These are phyloP conservation scores for Cladophialophora psammophila DNA, from an alignment of 2,329 filamentous ascomycete species.

Conservation along the genomic window DNA sequence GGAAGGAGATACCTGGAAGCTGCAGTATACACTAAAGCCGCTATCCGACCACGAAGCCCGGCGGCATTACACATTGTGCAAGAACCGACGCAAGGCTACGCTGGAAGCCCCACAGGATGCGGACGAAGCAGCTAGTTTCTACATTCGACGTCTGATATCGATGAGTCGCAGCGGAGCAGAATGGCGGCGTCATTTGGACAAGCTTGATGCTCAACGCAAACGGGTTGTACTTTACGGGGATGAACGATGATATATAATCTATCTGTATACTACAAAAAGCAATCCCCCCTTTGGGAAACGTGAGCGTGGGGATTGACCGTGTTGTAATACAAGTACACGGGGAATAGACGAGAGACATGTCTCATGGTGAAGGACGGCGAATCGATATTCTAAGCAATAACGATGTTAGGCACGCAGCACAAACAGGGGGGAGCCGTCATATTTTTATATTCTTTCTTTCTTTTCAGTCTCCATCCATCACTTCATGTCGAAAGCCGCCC, in stretches of 20 bases:
- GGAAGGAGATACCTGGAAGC: conserved; percentile 65
- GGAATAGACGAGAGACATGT: conserved; percentile 17
- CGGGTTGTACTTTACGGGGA: conserved; percentile 39
- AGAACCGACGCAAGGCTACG: conserved; percentile 61
- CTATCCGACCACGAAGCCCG: conserved; percentile 57
- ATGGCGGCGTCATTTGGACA: conserved; percentile 65
- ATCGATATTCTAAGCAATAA: neutral
- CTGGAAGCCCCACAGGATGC: conserved; percentile 47
- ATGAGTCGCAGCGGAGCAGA: conserved; percentile 64
- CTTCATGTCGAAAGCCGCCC: conserved; percentile 5
- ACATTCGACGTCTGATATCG: conserved; percentile 52
- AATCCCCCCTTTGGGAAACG: neutral
- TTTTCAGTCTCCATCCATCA: neutral
- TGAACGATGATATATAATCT: conserved; percentile 4
- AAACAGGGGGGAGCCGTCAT: neutral
- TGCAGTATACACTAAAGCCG: conserved; percentile 81
- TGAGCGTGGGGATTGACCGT: neutral
- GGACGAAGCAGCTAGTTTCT: conserved; percentile 54
- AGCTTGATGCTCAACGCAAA: conserved; percentile 57
- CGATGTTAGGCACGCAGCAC: neutral
- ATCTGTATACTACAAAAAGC: conserved; percentile 20
- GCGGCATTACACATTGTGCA: conserved; percentile 64
- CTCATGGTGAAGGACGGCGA: conserved; percentile 9
- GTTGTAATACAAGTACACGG: no score
- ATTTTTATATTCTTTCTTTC: neutral